Conservation (phyloP, 1,284 basidiomycete genomes). For the Ustilago bromivora region DNA sequence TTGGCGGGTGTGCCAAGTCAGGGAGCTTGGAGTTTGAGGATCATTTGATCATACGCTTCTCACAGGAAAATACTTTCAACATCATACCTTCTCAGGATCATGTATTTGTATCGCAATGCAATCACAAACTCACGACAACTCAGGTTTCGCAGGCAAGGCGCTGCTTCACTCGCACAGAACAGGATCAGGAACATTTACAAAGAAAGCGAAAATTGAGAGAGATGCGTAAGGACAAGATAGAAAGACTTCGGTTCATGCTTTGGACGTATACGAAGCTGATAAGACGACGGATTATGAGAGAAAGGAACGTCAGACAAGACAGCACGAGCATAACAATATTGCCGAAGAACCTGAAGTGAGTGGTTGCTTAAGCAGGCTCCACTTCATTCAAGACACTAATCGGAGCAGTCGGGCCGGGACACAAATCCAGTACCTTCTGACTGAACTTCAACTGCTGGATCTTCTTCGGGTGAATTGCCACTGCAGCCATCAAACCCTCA, state of each 20-base stretch:
- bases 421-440: slow-evolving; percentile 51
- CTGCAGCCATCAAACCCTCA: slow-evolving; percentile 57
- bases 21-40: slow-evolving; percentile 56
- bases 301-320: no score
- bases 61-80: no score
- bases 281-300: no score
- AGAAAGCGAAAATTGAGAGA: not conserved
- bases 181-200: not conserved
- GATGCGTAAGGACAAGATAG: no score
- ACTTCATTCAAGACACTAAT: slow-evolving; percentile 16
- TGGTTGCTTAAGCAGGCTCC: slow-evolving; percentile 22
- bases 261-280: no score
- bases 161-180: not conserved
- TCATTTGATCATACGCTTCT: slow-evolving; percentile 27
- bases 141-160: no score
- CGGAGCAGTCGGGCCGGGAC: slow-evolving; percentile 13
- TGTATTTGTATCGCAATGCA: slow-evolving; percentile 17
- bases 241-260: no score
- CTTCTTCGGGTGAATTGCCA: slow-evolving; percentile 58
- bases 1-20: slow-evolving; percentile 36
- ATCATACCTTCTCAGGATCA: no score
- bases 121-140: no score
- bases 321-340: no score
- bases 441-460: slow-evolving; percentile 42
- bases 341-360: no score